Percentiles rank a stretch among this genome's conserved stretches.
These are phyloP conservation scores for Curvularia sp. DNA, from an alignment of 2,329 filamentous ascomycete genomes.

Conservation along the genomic window DNA sequence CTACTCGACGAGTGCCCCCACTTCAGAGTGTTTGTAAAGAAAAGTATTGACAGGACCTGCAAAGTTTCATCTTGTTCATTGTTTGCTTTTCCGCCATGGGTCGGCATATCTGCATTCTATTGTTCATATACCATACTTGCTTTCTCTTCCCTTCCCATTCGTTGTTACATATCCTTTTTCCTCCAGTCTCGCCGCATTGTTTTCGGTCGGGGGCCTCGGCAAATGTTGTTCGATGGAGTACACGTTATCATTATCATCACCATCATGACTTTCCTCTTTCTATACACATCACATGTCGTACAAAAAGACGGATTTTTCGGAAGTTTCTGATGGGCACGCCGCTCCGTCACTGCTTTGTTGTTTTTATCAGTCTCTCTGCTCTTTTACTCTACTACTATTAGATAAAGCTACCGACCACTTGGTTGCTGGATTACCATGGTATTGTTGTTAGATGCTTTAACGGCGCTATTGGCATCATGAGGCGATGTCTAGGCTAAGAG, in stretches of 20 bases:
- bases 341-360: not conserved
- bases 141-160: slow-evolving; percentile 5
- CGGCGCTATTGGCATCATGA: slow-evolving; percentile 1
- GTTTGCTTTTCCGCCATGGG: slow-evolving; percentile 14
- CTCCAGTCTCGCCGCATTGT: not conserved
- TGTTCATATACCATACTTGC: slow-evolving; percentile 36
- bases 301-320: not conserved
- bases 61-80: slow-evolving; percentile 11
- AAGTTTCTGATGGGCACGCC: not conserved
- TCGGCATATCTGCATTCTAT: slow-evolving; percentile 28
- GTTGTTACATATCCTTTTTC: slow-evolving; percentile 16
- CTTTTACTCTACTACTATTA: not conserved
- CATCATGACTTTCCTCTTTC: slow-evolving; percentile 3
- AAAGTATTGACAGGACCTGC: slow-evolving; percentile 10
- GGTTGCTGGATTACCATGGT: slow-evolving; percentile 3
- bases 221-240: not conserved
- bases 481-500: not conserved
- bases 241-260: slow-evolving; percentile 1
- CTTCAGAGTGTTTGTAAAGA: slow-evolving; percentile 8
- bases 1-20: slow-evolving; percentile 8
- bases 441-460: slow-evolving; percentile 2
- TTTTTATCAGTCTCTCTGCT: not conserved
- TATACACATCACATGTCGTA: not conserved
- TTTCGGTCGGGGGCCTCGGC: not conserved
- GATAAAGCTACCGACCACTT: slow-evolving; percentile 1